Evolutionary conservation across 345 rosid species (phyloP).

Genomic region (Rhizophora mangle): DNA sequence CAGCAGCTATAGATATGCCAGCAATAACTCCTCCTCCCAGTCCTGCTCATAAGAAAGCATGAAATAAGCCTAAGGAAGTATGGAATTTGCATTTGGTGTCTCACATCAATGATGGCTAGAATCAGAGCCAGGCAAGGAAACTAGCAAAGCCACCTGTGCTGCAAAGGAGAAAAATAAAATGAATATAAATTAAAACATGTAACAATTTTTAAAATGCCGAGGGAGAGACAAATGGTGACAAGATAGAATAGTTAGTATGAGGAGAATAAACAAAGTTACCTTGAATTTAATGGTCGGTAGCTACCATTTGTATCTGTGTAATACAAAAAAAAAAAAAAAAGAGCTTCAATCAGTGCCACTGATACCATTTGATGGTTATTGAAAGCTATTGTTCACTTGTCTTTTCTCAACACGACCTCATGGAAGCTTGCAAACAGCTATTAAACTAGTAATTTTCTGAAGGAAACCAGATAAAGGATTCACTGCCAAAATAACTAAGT

Average conservation of each 20-base stretch:
- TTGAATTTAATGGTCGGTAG: slow-evolving; percentile 49
- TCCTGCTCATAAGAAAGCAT: slow-evolving; percentile 44
- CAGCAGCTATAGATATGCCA: slow-evolving; percentile 57
- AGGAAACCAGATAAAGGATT: too few relatives aligned
- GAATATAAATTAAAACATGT: too few relatives aligned
- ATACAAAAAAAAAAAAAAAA: slow-evolving; percentile 7
- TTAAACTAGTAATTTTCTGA: background rate
- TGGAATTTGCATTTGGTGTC: slow-evolving; percentile 12
- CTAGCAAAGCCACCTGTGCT: slow-evolving; percentile 50
- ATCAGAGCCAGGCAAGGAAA: slow-evolving; percentile 15
- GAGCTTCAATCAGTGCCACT: slow-evolving; percentile 13
- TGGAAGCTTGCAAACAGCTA: slow-evolving; percentile 1
- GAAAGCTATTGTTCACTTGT: background rate
- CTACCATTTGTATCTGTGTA: slow-evolving; percentile 53
- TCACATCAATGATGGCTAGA: slow-evolving; percentile 14
- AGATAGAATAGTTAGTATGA: background rate
- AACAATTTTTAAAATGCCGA: slow-evolving; percentile 3
- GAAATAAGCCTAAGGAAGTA: slow-evolving; percentile 25
- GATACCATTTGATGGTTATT: slow-evolving; percentile 8
- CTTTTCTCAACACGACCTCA: too few relatives aligned
- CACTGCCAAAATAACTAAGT: too few relatives aligned
- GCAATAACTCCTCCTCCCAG: slow-evolving; percentile 56
- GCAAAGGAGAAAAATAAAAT: slow-evolving; percentile 36
- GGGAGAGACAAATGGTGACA: background rate
- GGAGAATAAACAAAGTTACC: slow-evolving; percentile 32